phyloP scores from a whole-genome alignment of 441 rosid species.

The Sinapis alba region DNA sequence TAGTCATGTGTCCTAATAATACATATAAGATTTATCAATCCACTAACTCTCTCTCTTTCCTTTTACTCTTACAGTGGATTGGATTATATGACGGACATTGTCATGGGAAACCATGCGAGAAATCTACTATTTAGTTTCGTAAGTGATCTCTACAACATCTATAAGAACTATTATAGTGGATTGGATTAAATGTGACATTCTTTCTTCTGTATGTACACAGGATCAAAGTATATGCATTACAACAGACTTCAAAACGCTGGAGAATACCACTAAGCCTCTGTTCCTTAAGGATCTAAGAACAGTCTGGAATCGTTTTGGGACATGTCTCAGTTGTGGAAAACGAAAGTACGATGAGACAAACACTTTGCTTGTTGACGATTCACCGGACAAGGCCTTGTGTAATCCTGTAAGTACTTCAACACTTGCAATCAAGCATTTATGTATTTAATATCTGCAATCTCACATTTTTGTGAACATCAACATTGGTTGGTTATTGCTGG shows the following conservation, averaged over 20 bases:
- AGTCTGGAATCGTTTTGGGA: conserved; percentile 51
- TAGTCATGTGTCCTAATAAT: neutral
- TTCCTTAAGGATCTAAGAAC: conserved; percentile 61
- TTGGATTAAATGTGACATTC: too few species aligned
- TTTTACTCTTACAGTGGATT: conserved; percentile 27
- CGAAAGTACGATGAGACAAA: conserved; percentile 53
- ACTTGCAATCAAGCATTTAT: neutral
- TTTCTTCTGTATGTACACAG: conserved; percentile 42
- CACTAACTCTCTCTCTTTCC: neutral
- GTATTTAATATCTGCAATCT: neutral
- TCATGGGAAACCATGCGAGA: conserved; percentile 22
- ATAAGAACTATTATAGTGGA: neutral
- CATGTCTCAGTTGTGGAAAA: conserved; percentile 43
- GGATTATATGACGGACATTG: conserved; percentile 31
- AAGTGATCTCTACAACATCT: conserved; percentile 24
- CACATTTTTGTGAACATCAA: neutral
- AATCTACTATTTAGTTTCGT: conserved; percentile 33
- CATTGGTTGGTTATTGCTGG: conserved; percentile 6
- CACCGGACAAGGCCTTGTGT: conserved; percentile 64
- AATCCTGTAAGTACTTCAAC: conserved; percentile 53
- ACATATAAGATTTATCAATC: neutral
- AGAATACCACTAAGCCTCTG: conserved; percentile 50
- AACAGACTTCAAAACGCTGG: conserved; percentile 49
- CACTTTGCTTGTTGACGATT: conserved; percentile 68
- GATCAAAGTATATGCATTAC: conserved; percentile 46